phyloP scores from a whole-genome alignment of 1,284 basidiomycete species.

The Coniferiporia weirii region DNA sequence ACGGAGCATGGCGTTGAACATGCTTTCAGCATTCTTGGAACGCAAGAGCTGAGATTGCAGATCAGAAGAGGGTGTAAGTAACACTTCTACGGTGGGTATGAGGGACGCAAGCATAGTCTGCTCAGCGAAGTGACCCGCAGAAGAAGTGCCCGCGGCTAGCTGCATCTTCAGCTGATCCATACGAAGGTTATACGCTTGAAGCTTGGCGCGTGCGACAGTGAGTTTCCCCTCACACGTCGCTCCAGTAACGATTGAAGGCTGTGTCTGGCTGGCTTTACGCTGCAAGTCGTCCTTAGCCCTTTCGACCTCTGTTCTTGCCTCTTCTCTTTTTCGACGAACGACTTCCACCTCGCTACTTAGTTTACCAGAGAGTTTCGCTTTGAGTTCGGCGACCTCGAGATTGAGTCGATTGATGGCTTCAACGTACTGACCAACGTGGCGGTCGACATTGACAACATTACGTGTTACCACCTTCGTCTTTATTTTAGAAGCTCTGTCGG shows the following conservation, averaged over 20 bases:
- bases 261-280: slow-evolving; percentile 61
- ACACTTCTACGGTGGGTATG: slow-evolving; percentile 66
- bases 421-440: slow-evolving; percentile 91
- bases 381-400: slow-evolving; percentile 79
- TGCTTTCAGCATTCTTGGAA: slow-evolving; percentile 69
- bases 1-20: slow-evolving; percentile 80
- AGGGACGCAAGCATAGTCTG: slow-evolving; percentile 65
- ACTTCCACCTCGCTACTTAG: slow-evolving; percentile 56
- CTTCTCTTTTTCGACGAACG: slow-evolving; percentile 56
- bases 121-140: slow-evolving; percentile 67
- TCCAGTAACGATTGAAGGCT: slow-evolving; percentile 69
- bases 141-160: slow-evolving; percentile 35
- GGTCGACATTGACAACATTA: slow-evolving; percentile 89
- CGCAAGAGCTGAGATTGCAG: slow-evolving; percentile 59
- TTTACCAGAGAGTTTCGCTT: slow-evolving; percentile 75
- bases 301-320: slow-evolving; percentile 65
- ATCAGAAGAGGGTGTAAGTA: slow-evolving; percentile 53
- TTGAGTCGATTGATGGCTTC: slow-evolving; percentile 90
- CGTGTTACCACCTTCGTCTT: slow-evolving; percentile 91
- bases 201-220: slow-evolving; percentile 67
- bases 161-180: slow-evolving; percentile 59
- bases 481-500: slow-evolving; percentile 94
- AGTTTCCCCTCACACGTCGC: slow-evolving; percentile 73
- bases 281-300: slow-evolving; percentile 67
- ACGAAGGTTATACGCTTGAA: slow-evolving; percentile 60